Base-by-base conservation (phyloP, 2,329 filamentous ascomycete genomes). In the Scedosporium aurantiacum region DNA sequence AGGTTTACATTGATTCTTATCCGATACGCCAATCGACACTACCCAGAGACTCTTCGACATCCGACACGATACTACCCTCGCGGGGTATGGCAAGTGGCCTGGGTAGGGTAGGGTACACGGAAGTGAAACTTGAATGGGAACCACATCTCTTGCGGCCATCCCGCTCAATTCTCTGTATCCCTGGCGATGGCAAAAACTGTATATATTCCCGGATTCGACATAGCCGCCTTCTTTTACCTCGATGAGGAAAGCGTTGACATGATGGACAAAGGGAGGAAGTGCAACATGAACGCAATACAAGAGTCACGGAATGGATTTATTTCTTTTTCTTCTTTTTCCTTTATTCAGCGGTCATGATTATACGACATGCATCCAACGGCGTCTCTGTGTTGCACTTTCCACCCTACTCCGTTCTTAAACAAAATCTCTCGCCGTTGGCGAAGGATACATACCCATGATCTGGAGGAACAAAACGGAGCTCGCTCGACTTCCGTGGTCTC, bases 121-220 rank as follows among this genome's bases (percentile, higher is more conserved):
- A 6, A 37, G 32, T 37, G 6, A 14, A 10, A 37, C 32, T 47
- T 18, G 43, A 14, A 18, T 21, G 5, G 43, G n/a, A 18, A 6
- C 43, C n/a, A 6, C 43, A 47, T 47, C 43, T n/a, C n/a, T 6
- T 10, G 43, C 16, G 43, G 18, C 8, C n/a, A 21, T 47, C n/a
- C n/a, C 18, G 4, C 50, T 10, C 18, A 1, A 23, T 25, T 54
- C 18, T 28, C 6, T 54, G 6, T 5, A 54, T 54, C 23, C 18
- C 25, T 54, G 50, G 5, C 21, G 50, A 28, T 54, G 50, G 50
- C 50, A 23, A 54, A 54, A 54, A 27, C 23, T 54, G 50, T 54
- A 54, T 54, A 54, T 54, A 54, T 54, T 54, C 50, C 50, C 23
- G 50, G 50, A 54, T 27, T 54, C 50, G 50, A 54, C 50, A 54